Base-by-base conservation (phyloP, 2,329 filamentous ascomycete genomes). In the Claviceps pazoutovae region DNA sequence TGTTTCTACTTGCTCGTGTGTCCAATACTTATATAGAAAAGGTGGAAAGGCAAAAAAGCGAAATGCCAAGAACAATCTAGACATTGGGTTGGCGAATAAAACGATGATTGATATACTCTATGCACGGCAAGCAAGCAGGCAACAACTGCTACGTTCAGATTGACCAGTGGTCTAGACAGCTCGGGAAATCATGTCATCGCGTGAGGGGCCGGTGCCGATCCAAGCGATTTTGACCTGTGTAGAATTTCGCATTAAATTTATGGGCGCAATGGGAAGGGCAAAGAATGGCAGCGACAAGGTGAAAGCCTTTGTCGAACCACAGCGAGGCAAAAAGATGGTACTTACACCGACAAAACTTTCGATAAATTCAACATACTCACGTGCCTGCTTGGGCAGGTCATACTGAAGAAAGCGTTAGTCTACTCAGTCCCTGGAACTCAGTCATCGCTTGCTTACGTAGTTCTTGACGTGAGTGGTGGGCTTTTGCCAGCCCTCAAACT, bases 401-500 rank as follows among this genome's bases (percentile, higher is more conserved):
- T 77, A 73, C 45, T 47, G 5, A 7, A 13, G 17, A 17, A 46
- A 21, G 13, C 8, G 17, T 46, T 34, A 46, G 43, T 34, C 43
- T 43, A 34, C 4, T 17, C 6, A 14, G 42, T 13, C 42, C 3
- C 5, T 2, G 2, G 1, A n/a, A 23, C 14, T 7, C 0, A 7
- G 19, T 14, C 42, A 26, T n/a, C 16, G 2, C 39, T 41, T 43
- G 16, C 45, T 36, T 37, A 47, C 45, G 61, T 73, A 88, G 55
- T 68, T 74, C 64, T 74, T 80, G 50, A 73, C 70, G 47, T 75
- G 73, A 6, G 79, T 80, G 0, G 80, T 88, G 38, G 76, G 70
- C 61, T 71, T 73, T 61, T 84, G 74, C 85, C 84, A 89, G 47
- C 85, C 85, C 17, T 77, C 74, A 53, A 89, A 66, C 50, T 81